phyloP scores from a whole-genome alignment of 2,329 filamentous ascomycete species.

The Coniochaeta sp. region DNA sequence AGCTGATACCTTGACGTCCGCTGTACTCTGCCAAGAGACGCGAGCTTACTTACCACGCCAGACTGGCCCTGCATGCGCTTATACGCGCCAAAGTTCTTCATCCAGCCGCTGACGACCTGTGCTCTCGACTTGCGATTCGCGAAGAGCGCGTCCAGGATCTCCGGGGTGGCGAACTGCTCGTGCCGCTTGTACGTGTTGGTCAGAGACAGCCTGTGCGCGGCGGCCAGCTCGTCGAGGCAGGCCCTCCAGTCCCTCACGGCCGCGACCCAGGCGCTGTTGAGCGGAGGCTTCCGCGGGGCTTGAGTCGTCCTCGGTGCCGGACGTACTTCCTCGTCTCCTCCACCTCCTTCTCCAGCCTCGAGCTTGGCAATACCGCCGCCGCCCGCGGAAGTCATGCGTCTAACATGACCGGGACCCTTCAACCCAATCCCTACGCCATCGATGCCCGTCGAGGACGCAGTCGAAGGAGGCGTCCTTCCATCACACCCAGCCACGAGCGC shows the following conservation, averaged over 20 bases:
- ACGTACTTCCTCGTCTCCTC: not conserved
- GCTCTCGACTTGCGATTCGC: slow-evolving; percentile 32
- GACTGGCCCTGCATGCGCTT: slow-evolving; percentile 16
- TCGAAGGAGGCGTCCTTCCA: not conserved
- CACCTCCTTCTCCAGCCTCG: not conserved
- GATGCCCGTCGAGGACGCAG: not conserved
- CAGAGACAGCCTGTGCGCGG: slow-evolving; percentile 32
- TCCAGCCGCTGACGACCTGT: slow-evolving; percentile 23
- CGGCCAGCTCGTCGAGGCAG: slow-evolving; percentile 32
- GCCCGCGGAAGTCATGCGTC: not conserved
- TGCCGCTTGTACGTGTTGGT: slow-evolving; percentile 37
- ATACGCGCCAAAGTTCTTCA: slow-evolving; percentile 5
- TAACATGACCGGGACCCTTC: not conserved
- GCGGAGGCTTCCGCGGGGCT: slow-evolving; percentile 10
- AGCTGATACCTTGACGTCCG: not conserved
- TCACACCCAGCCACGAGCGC: not conserved
- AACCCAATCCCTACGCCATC: not conserved
- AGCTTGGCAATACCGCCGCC: not conserved
- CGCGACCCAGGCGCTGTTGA: slow-evolving; percentile 31
- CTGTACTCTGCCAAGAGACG: not conserved
- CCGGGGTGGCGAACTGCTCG: slow-evolving; percentile 33
- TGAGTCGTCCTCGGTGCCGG: slow-evolving; percentile 7
- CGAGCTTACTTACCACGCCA: slow-evolving; percentile 34
- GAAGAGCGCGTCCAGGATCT: slow-evolving; percentile 35
- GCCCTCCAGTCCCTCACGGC: slow-evolving; percentile 37